These are phyloP conservation scores for Neurospora sp. DNA, from an alignment of 495 filamentous ascomycete genomes.

Conservation along the genomic window DNA sequence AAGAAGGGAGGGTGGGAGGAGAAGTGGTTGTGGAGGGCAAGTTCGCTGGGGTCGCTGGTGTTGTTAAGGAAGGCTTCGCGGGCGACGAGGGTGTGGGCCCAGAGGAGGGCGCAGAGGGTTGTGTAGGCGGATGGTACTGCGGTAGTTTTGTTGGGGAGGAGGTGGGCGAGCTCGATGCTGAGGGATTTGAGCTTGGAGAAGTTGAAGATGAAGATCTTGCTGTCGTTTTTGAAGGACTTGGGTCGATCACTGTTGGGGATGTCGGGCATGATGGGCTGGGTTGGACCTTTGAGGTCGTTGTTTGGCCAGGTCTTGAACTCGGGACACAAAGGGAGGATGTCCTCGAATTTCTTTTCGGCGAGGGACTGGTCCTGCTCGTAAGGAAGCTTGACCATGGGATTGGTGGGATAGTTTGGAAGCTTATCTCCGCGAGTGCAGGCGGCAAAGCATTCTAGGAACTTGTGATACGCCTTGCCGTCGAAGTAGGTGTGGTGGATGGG, in stretches of 20 bases:
- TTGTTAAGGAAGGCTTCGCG: neutral
- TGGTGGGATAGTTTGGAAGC: neutral
- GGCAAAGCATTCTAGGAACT: constrained; percentile 41
- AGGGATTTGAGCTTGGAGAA: neutral
- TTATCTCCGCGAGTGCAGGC: constrained; percentile 10
- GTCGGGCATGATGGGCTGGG: constrained; percentile 8
- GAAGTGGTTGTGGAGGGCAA: neutral
- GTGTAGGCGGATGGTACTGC: neutral
- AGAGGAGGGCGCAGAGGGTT: neutral
- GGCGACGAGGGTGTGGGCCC: neutral
- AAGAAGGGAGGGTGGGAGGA: neutral
- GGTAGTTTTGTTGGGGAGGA: neutral
- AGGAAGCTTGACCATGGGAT: neutral
- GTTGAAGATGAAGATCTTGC: constrained; percentile 27
- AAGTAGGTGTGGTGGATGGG: constrained; percentile 25
- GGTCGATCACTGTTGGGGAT: constrained; percentile 10
- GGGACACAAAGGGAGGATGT: neutral
- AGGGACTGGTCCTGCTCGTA: neutral
- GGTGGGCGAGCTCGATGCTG: neutral
- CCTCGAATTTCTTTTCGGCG: constrained; percentile 17
- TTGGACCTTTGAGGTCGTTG: constrained; percentile 20
- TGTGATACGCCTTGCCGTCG: constrained; percentile 33
- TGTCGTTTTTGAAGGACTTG: constrained; percentile 11
- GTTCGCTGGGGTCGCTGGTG: neutral
- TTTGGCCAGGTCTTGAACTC: constrained; percentile 19